Conservation (phyloP, 495 filamentous ascomycete species). For the Tuber calosporum region DNA sequence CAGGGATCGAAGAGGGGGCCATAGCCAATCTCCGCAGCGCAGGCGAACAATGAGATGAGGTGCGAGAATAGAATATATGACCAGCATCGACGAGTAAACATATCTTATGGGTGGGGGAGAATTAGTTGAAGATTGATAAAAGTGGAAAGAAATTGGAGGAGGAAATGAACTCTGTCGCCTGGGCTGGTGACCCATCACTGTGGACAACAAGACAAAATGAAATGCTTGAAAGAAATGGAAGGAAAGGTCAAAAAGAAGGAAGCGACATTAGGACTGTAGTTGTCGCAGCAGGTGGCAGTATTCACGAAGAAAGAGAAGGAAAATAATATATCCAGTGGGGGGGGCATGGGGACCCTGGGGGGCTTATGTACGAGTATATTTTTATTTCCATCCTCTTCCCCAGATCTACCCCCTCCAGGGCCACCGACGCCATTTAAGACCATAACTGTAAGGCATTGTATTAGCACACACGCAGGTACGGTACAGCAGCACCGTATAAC, state of each 20-base stretch:
- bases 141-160: not conserved
- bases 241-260: not conserved
- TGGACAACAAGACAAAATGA: not conserved
- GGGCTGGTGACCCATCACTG: not conserved
- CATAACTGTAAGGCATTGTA: not conserved
- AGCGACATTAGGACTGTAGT: not conserved
- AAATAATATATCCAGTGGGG: not conserved
- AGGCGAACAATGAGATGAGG: not conserved
- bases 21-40: constrained; percentile 35
- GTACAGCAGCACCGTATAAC: too few species aligned
- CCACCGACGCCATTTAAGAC: not conserved
- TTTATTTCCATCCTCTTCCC: not conserved
- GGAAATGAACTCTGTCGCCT: not conserved
- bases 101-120: not conserved
- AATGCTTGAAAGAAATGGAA: not conserved
- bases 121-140: not conserved
- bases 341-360: not conserved
- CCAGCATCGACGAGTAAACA: not conserved
- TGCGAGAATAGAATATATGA: not conserved
- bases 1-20: constrained; percentile 34
- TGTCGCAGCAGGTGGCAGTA: not conserved
- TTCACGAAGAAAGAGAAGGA: not conserved
- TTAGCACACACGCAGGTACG: not conserved
- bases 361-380: not conserved
- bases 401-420: not conserved